These are phyloP conservation scores for Coemansia reversa DNA, from an alignment of 192 early-diverging fungal species.

Conservation along the genomic window DNA sequence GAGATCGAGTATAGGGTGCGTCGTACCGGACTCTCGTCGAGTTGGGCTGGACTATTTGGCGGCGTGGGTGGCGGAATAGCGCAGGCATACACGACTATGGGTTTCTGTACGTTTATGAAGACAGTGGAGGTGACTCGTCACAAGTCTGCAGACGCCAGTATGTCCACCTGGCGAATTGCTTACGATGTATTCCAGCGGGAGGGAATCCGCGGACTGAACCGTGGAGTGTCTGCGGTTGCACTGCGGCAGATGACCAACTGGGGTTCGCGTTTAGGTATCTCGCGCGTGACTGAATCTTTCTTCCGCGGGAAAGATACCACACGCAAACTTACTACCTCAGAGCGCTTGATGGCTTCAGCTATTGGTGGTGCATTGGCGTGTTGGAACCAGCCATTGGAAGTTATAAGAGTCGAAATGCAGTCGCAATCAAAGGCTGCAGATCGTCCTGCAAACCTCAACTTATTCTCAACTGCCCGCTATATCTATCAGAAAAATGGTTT, in stretches of 20 bases:
- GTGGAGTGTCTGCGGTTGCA: slow-evolving; percentile 98
- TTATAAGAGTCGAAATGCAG: slow-evolving; percentile 99
- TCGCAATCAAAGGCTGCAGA: slow-evolving; percentile 83
- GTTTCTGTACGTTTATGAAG: slow-evolving; percentile 99
- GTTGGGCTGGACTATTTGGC: slow-evolving; percentile 81
- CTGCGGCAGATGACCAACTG: slow-evolving; percentile 97
- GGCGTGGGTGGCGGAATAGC: slow-evolving; percentile 94
- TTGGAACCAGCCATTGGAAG: slow-evolving; percentile 99
- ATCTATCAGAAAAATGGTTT: slow-evolving; percentile 91
- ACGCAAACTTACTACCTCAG: slow-evolving; percentile 55
- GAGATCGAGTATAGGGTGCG: slow-evolving; percentile 69
- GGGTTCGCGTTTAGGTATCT: slow-evolving; percentile 93
- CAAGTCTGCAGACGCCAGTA: slow-evolving; percentile 67
- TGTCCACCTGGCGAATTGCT: slow-evolving; percentile 83
- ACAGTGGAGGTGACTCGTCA: slow-evolving; percentile 97
- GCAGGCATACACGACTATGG: slow-evolving; percentile 98
- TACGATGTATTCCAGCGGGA: slow-evolving; percentile 87
- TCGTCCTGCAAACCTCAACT: slow-evolving; percentile 91
- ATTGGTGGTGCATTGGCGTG: slow-evolving; percentile 89
- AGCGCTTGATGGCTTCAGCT: slow-evolving; percentile 64
- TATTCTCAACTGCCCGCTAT: slow-evolving; percentile 76
- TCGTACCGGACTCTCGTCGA: slow-evolving; percentile 34
- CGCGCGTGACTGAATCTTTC: slow-evolving; percentile 65
- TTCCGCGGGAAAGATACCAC: slow-evolving; percentile 64
- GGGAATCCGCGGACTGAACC: slow-evolving; percentile 96